Evolutionary conservation across 768 basidiomycete species (phyloP), one percentile per base, ranked within the genome.

Genomic region (Neoboletus magnificus): DNA sequence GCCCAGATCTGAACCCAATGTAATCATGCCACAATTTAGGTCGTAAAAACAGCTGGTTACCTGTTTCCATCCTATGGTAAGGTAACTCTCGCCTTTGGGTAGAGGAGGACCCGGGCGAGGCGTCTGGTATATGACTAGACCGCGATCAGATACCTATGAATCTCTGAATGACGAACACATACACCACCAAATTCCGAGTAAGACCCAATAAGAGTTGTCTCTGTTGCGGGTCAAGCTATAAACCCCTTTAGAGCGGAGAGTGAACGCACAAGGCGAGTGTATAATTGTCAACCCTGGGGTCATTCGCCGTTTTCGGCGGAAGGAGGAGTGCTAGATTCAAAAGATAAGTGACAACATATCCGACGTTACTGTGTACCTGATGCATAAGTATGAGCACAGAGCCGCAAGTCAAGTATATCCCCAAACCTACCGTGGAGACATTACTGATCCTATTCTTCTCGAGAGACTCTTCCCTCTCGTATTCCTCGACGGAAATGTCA

Each of bases 141-240:
- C 43, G 15, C 1, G 2, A 22, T 48, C 48, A 56, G 35, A 29
- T 33, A 25, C 25, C 0, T 25, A 1, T 12, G 9, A 33, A 48
- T 22, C 13, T 20, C 13, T 30, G 9, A 9, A 35, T 5, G 16
- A 22, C 13, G 25, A 36, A 37, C 1, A 71, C 86, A 46, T 72
- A 91, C 89, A 91, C 92, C 92, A 95, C 84, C 92, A 93, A 47
- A 92, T 83, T 9, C 91, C 91, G 10, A 79, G 76, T 1, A 93
- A 44, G 12, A 94, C 87, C 90, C 87, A 87, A 59, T 91, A 90
- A 0, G 74, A 77, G 54, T 85, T 91, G 15, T 82, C 85, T 23
- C 87, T 89, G 56, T 22, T 13, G 43, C 35, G 46, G 4, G 40
- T 30, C 48, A 15, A 45, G 23, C 13, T 10, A 11, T 0, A 8